Evolutionary conservation across 2,329 filamentous ascomycete genomes (phyloP).

Genomic region (Dactylellina cionopaga): DNA sequence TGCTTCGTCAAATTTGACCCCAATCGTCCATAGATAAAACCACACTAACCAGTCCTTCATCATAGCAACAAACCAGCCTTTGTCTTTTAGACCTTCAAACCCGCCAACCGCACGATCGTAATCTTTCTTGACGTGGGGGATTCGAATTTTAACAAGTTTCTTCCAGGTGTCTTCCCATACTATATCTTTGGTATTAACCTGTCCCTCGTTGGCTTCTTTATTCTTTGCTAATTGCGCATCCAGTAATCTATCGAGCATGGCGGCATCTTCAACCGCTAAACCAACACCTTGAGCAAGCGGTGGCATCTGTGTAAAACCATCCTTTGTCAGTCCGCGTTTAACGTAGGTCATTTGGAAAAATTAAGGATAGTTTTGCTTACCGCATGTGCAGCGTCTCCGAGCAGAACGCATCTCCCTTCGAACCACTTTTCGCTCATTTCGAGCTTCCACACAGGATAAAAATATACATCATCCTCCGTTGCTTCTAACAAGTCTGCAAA

Average conservation of each 20-base stretch:
- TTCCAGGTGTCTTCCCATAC: conserved; percentile 35
- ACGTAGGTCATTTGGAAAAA: neutral
- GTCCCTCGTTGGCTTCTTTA: neutral
- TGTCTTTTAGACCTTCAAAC: conserved; percentile 43
- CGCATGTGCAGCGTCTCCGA: conserved; percentile 70
- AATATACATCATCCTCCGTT: conserved; percentile 35
- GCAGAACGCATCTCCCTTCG: conserved; percentile 60
- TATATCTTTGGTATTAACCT: conserved; percentile 2
- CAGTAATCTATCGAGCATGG: conserved; percentile 20
- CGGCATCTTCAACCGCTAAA: conserved; percentile 34
- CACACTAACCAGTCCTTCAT: conserved; percentile 45
- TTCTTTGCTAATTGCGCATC: conserved; percentile 11
- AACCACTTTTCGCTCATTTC: conserved; percentile 48
- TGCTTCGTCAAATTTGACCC: conserved; percentile 43
- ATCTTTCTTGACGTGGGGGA: conserved; percentile 32
- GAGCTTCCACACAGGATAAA: conserved; percentile 41
- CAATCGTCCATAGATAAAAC: conserved; percentile 40
- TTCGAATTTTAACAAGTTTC: conserved; percentile 36
- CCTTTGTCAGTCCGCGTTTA: neutral
- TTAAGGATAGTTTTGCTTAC: conserved; percentile 59
- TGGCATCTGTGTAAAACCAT: conserved; percentile 26
- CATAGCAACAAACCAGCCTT: conserved; percentile 36
- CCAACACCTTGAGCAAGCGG: conserved; percentile 44
- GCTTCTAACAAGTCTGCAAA: conserved; percentile 32
- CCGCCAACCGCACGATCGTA: conserved; percentile 43